Conservation (phyloP, 2,329 filamentous ascomycete genomes). For the Botrytis fabae region DNA sequence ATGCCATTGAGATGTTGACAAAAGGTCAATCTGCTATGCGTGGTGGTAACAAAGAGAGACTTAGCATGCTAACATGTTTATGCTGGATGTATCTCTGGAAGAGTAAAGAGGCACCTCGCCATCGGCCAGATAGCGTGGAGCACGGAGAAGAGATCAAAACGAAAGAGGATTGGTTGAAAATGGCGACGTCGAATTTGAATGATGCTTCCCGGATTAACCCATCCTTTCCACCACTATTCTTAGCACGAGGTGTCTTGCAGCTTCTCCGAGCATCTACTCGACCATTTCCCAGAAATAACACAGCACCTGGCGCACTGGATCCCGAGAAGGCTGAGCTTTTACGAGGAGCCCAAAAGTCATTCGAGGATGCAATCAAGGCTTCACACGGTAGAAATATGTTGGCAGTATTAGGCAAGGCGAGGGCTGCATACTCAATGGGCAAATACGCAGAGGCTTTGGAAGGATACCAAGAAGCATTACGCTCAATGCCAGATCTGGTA, state of each 20-base stretch:
- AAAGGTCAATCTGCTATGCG: conserved; percentile 62
- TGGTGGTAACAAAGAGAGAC: conserved; percentile 62
- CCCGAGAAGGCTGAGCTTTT: conserved; percentile 76
- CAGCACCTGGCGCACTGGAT: conserved; percentile 57
- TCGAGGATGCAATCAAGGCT: conserved; percentile 86
- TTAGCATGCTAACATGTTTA: conserved; percentile 65
- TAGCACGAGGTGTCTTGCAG: conserved; percentile 86
- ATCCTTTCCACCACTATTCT: conserved; percentile 84
- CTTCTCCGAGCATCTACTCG: conserved; percentile 85
- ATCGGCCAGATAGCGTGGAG: conserved; percentile 62
- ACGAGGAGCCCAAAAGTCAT: conserved; percentile 84
- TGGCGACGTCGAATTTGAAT: conserved; percentile 88
- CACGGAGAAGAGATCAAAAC: conserved; percentile 72
- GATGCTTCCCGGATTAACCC: conserved; percentile 95
- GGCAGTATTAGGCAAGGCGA: conserved; percentile 85
- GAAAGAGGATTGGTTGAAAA: conserved; percentile 89
- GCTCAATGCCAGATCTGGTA: conserved; percentile 80
- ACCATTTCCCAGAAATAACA: conserved; percentile 61
- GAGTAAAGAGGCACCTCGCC: conserved; percentile 66
- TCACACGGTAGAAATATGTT: conserved; percentile 88
- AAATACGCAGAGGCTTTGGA: conserved; percentile 82
- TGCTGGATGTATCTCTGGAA: conserved; percentile 73
- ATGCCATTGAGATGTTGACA: conserved; percentile 71
- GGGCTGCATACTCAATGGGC: conserved; percentile 81
- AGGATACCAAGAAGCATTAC: conserved; percentile 82